A percentile compares a stretch with the other conserved stretches of the same genome.
Evolutionary conservation across 2,329 filamentous ascomycete genomes (phyloP).

Genomic region (Biscogniauxia marginata): DNA sequence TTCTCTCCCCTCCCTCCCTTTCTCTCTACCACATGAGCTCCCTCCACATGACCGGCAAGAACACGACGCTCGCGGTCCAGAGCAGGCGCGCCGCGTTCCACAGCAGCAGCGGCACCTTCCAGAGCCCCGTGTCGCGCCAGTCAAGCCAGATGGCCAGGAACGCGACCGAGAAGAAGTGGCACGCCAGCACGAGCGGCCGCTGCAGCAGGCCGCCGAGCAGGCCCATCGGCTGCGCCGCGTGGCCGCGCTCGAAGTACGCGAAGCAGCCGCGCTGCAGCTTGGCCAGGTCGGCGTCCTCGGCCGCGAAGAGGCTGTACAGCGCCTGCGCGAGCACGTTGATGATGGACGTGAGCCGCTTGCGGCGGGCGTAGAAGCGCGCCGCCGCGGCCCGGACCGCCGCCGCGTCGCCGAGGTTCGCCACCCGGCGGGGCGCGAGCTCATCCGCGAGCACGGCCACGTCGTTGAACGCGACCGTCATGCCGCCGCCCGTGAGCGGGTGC

Average conservation of each 20-base stretch:
- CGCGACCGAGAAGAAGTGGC: conserved; percentile 94
- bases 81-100: conserved; percentile 67
- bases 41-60: conserved; percentile 75
- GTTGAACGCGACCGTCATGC: conserved; percentile 97
- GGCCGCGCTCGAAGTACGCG: conserved; percentile 78
- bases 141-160: conserved; percentile 79
- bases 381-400: conserved; percentile 66
- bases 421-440: conserved; percentile 65
- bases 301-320: conserved; percentile 87
- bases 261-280: conserved; percentile 90
- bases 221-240: conserved; percentile 75
- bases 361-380: conserved; percentile 77
- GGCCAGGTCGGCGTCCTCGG: conserved; percentile 72
- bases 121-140: conserved; percentile 49
- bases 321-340: conserved; percentile 98
- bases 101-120: conserved; percentile 63
- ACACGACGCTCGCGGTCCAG: conserved; percentile 77
- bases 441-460: conserved; percentile 78
- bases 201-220: conserved; percentile 80
- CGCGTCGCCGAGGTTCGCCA: conserved; percentile 70
- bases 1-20: conserved; percentile 3
- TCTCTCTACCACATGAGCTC: conserved; percentile 47
- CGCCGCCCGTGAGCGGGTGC: conserved; percentile 94
- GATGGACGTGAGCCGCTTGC: conserved; percentile 79
- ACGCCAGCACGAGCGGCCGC: conserved; percentile 74